phyloP scores from a whole-genome alignment of 257 asterid genomes.

The Forsythia suspensa region DNA sequence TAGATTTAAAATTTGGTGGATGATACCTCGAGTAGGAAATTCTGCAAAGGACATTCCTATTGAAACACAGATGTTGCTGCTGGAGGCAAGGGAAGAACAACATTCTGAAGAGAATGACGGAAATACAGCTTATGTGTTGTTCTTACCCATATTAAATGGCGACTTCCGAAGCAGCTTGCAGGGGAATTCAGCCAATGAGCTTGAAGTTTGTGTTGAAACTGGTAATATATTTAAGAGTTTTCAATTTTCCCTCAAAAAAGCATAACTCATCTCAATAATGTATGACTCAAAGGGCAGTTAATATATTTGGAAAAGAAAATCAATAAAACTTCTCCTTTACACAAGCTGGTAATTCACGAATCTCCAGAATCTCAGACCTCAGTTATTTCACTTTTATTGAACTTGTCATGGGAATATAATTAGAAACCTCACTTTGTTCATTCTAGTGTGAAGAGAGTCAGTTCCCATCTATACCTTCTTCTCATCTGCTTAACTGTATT shows the following conservation, averaged over 20 bases:
- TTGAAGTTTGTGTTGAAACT: conserved; percentile 56
- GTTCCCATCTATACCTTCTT: background rate
- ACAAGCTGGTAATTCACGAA: background rate
- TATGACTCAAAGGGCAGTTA: background rate
- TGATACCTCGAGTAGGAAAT: conserved; percentile 52
- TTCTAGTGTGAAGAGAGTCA: background rate
- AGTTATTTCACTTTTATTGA: background rate
- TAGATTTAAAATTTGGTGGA: conserved; percentile 57
- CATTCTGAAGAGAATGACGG: conserved; percentile 21
- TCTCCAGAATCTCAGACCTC: background rate
- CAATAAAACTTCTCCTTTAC: conserved; percentile 1
- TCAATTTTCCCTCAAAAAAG: conserved; percentile 1
- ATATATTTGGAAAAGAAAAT: background rate
- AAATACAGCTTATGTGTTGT: conserved; percentile 34
- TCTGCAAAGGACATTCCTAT: conserved; percentile 46
- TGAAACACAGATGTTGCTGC: conserved; percentile 52
- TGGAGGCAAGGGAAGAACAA: conserved; percentile 30
- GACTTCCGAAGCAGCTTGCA: conserved; percentile 57
- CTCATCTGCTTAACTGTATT: background rate
- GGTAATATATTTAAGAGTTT: conserved; percentile 25
- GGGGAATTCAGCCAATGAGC: conserved; percentile 60
- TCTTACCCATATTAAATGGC: conserved; percentile 45
- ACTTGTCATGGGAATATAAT: background rate
- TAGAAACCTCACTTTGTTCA: background rate
- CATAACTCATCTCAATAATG: background rate